Conservation (phyloP, 2,329 filamentous ascomycete genomes). For the Cryphonectria nitschkei region DNA sequence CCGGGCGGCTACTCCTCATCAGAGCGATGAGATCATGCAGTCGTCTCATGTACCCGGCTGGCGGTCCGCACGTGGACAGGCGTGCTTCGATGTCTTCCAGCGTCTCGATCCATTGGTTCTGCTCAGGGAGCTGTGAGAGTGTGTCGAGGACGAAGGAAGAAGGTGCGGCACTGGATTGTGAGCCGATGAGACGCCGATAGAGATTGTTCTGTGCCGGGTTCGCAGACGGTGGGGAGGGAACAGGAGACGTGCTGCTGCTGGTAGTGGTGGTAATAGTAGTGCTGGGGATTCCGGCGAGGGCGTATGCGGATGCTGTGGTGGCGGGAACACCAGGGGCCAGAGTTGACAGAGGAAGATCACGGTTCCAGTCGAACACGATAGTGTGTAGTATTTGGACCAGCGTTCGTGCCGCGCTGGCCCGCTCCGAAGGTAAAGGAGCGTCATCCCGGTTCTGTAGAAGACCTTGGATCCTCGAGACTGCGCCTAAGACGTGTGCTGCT, state of each 20-base stretch:
- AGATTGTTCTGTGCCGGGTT: slow-evolving; percentile 45
- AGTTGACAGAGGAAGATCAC: slow-evolving; percentile 5
- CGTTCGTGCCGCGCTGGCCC: slow-evolving; percentile 50
- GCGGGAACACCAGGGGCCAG: not conserved
- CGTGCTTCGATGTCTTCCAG: slow-evolving; percentile 40
- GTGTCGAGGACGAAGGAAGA: slow-evolving; percentile 50
- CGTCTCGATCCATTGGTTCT: slow-evolving; percentile 47
- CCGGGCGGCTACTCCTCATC: slow-evolving; percentile 32
- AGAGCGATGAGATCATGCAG: slow-evolving; percentile 37
- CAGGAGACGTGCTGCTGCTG: not conserved
- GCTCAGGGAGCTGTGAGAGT: slow-evolving; percentile 48
- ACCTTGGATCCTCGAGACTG: slow-evolving; percentile 47
- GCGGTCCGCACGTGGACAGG: slow-evolving; percentile 34
- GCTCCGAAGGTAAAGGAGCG: slow-evolving; percentile 44
- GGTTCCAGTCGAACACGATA: slow-evolving; percentile 41
- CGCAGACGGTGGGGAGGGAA: not conserved
- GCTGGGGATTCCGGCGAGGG: not conserved
- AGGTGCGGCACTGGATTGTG: slow-evolving; percentile 39
- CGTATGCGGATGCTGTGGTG: not conserved
- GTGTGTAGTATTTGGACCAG: slow-evolving; percentile 52
- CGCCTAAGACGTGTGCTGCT: slow-evolving; percentile 49
- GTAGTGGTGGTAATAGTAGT: not conserved
- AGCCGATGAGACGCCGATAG: slow-evolving; percentile 53
- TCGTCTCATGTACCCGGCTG: slow-evolving; percentile 36
- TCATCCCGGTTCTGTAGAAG: slow-evolving; percentile 44